phyloP scores from a whole-genome alignment of 2,329 filamentous ascomycete genomes.

The Alternaria sp. region DNA sequence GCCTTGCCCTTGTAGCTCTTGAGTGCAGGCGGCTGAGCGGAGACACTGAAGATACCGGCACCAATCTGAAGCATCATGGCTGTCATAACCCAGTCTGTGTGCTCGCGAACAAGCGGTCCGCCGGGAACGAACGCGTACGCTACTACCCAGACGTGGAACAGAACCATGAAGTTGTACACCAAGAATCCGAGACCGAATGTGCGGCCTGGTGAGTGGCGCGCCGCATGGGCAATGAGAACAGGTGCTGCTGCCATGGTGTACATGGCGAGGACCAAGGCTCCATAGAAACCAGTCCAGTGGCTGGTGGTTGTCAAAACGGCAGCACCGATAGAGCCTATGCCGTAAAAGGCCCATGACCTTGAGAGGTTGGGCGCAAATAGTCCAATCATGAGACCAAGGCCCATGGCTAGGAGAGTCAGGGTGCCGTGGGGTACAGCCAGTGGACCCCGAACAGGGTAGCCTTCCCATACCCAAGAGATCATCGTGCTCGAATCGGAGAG shows the following conservation, averaged over 20 bases:
- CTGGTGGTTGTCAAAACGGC: constrained; percentile 75
- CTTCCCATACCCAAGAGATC: constrained; percentile 98
- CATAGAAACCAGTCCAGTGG: constrained; percentile 91
- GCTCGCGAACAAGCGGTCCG: constrained; percentile 88
- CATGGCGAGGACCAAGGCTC: constrained; percentile 74
- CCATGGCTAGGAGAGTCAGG: constrained; percentile 87
- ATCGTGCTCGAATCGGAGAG: constrained; percentile 98
- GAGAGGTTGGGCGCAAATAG: constrained; percentile 73
- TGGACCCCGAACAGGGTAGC: constrained; percentile 88
- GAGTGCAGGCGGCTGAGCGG: constrained; percentile 57
- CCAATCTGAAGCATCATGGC: constrained; percentile 85
- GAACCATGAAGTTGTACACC: constrained; percentile 88
- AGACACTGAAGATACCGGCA: constrained; percentile 77
- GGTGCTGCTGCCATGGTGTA: constrained; percentile 84
- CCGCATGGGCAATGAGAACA: constrained; percentile 75
- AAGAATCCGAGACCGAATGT: constrained; percentile 91
- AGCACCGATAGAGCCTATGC: constrained; percentile 78
- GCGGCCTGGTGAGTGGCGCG: constrained; percentile 75
- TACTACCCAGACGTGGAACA: constrained; percentile 99
- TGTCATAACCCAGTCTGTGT: constrained; percentile 94
- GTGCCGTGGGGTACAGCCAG: constrained; percentile 89
- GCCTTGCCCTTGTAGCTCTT: constrained; percentile 54
- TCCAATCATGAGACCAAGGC: constrained; percentile 77
- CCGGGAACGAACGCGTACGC: constrained; percentile 98
- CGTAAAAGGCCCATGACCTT: constrained; percentile 80